Base-by-base conservation (phyloP, 2,329 filamentous ascomycete genomes). In the Neonectria neomacrospora region DNA sequence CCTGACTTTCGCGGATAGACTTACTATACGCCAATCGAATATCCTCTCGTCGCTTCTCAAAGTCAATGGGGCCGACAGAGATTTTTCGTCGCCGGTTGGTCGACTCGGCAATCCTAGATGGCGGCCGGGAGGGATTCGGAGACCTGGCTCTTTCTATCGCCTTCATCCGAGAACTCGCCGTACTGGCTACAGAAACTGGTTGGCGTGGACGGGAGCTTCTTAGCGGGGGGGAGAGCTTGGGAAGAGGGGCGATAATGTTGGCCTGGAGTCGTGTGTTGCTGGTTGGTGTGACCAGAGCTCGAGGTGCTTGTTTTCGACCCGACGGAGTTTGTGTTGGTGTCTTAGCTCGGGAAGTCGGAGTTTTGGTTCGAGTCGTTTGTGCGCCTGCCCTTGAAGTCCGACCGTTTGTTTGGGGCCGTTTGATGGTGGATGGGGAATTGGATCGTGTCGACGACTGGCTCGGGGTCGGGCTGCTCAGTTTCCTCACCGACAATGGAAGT, bases 21-120 rank as follows among this genome's bases (percentile, higher is more conserved):
- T 91, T 92, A 70, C 89, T 94, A 77, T 96, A 95, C 14, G 93
- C 93, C 60, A 93, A 88, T 70, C 94, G 91, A 71, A 97, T 96
- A 64, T 90, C 89, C 74, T 93, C 90, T 70, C 94, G 86, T 54
- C 93, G 87, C 69, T 92, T 91, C 63, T 91, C 93, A 75, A 96
- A 96, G 77, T 97, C 92, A 55, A 96, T 92, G 63, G 91, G 90
- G 1, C 90, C 90, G 62, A 94, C 80, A 1, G 86, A 86, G 54
- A 88, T 81, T 72, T 88, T 88, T 45, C 84, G 82, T 61, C 84
- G 80, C 32, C 80, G 76, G 6, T 76, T 64, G 5, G 78, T 69
- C 30, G 75, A 71, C 55, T 83, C 83, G 39, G 78, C 63, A 44
- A 70, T 70, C 74, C 80, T 58, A 72, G 69, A 65, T 26, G 73